phyloP scores from a whole-genome alignment of 495 filamentous ascomycete species.

The Parathielavia appendiculata region DNA sequence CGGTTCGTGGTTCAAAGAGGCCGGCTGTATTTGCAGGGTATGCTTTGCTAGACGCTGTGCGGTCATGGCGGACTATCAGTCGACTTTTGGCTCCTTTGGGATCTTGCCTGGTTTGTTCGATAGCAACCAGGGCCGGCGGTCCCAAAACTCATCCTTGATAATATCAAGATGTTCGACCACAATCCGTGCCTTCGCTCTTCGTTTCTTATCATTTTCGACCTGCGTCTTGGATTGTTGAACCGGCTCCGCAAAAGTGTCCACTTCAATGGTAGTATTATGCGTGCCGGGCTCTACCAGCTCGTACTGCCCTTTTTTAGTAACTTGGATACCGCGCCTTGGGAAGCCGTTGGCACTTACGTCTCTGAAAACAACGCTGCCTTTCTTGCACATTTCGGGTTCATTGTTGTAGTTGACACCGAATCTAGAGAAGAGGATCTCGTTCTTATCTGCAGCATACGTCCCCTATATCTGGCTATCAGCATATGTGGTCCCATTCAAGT shows the following conservation, averaged over 20 bases:
- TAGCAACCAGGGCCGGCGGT: conserved; percentile 77
- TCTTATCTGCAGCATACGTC: conserved; percentile 79
- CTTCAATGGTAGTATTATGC: conserved; percentile 33
- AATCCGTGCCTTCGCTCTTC: conserved; percentile 67
- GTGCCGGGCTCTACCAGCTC: conserved; percentile 49
- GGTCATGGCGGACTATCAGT: background rate
- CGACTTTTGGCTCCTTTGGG: conserved; percentile 46
- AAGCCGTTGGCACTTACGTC: conserved; percentile 52
- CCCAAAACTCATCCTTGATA: conserved; percentile 93
- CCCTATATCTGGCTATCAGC: conserved; percentile 47
- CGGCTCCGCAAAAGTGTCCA: conserved; percentile 37
- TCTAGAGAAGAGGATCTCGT: conserved; percentile 86
- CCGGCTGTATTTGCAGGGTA: background rate
- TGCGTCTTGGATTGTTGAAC: conserved; percentile 63
- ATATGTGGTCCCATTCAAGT: background rate
- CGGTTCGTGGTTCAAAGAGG: background rate
- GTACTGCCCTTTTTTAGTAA: conserved; percentile 36
- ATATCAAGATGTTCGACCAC: conserved; percentile 83
- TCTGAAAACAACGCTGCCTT: conserved; percentile 83
- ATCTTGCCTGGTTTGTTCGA: conserved; percentile 66
- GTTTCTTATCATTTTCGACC: conserved; percentile 70
- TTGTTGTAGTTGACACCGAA: conserved; percentile 98
- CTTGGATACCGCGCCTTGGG: background rate
- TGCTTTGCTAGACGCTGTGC: background rate
- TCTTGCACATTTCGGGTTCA: conserved; percentile 85